These are phyloP conservation scores for Pythium aristosporum DNA, from an alignment of 352 stramenopile genomes.

Conservation along the genomic window DNA sequence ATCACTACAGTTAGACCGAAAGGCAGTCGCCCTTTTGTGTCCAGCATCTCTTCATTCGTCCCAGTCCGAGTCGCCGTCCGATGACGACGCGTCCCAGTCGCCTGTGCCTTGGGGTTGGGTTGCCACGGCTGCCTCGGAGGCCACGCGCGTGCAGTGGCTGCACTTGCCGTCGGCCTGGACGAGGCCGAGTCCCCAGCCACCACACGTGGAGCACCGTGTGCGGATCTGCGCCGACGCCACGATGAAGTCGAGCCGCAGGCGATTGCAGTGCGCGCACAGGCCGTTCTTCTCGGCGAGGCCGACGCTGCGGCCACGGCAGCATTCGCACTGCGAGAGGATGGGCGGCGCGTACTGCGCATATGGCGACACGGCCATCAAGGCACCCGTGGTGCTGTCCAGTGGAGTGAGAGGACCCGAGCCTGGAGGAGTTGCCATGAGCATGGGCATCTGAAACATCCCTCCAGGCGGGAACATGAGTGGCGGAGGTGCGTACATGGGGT, in stretches of 20 bases:
- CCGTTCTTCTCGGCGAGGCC: conserved; percentile 70
- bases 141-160: conserved; percentile 45
- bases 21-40: neutral
- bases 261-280: conserved; percentile 67
- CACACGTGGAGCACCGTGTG: conserved; percentile 46
- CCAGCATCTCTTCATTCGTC: conserved; percentile 30
- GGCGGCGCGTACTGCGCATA: conserved; percentile 23
- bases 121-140: neutral
- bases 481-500: conserved; percentile 14
- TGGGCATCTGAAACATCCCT: neutral
- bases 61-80: conserved; percentile 41
- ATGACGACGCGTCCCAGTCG: conserved; percentile 55
- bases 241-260: conserved; percentile 67
- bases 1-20: neutral
- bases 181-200: conserved; percentile 58
- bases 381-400: conserved; percentile 1
- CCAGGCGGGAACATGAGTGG: conserved; percentile 8
- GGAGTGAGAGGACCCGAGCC: neutral
- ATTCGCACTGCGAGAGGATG: conserved; percentile 48
- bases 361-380: conserved; percentile 5
- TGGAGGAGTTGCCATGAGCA: conserved; percentile 5
- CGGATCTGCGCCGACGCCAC: conserved; percentile 62
- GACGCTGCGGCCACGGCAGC: conserved; percentile 52
- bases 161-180: conserved; percentile 49
- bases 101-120: conserved; percentile 13